Percentiles rank a stretch among this genome's conserved stretches.
phyloP scores from a whole-genome alignment of 371 early-diverging fungal genomes.

The Entomophthora muscae region DNA sequence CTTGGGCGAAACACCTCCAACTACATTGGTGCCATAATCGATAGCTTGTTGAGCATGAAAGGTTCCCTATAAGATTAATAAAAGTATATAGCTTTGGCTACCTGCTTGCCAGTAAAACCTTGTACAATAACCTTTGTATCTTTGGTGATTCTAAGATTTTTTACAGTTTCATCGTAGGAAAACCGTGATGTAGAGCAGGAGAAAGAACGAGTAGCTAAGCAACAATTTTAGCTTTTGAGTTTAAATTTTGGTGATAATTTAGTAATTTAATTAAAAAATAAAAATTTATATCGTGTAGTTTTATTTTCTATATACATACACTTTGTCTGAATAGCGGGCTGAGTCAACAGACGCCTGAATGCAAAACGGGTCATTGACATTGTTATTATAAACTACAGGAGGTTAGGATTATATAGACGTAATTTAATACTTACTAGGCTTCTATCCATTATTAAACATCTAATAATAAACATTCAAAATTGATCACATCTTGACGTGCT shows the following conservation, averaged over 20 bases:
- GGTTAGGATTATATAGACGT: too few species aligned
- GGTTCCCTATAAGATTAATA: conserved; percentile 60
- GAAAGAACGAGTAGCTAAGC: conserved; percentile 19
- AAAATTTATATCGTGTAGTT: background rate
- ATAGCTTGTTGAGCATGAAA: conserved; percentile 97
- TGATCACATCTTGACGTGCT: too few species aligned
- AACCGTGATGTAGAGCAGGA: conserved; percentile 17
- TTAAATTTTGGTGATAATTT: too few species aligned
- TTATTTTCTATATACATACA: background rate
- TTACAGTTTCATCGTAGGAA: conserved; percentile 66
- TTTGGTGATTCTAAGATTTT: conserved; percentile 84
- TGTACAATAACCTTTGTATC: conserved; percentile 95
- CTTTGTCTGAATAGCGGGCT: background rate
- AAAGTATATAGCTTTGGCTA: conserved; percentile 17
- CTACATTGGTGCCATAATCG: conserved; percentile 96
- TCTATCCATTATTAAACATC: too few species aligned
- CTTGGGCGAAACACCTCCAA: conserved; percentile 94
- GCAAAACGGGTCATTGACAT: background rate
- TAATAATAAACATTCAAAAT: too few species aligned
- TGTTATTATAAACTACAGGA: too few species aligned
- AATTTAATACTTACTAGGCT: too few species aligned
- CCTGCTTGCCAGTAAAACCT: conserved; percentile 98
- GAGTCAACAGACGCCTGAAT: background rate
- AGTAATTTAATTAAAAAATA: background rate
- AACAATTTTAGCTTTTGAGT: background rate